Percentiles rank a stretch among this genome's conserved stretches.
These are phyloP conservation scores for Ambrosiella cleistominuta DNA, from an alignment of 2,329 filamentous ascomycete genomes.

Conservation along the genomic window DNA sequence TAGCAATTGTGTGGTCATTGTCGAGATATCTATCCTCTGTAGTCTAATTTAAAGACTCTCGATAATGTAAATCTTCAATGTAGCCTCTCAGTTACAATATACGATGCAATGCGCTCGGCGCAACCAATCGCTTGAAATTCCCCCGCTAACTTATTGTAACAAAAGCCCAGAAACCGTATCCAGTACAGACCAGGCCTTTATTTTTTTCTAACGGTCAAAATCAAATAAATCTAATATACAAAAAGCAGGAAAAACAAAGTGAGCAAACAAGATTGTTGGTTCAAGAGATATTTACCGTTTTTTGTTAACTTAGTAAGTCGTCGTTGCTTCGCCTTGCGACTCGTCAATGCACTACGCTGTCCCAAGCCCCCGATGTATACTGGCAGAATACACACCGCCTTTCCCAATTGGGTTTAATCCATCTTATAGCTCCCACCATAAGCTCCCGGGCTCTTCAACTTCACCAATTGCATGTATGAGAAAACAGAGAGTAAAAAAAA, in stretches of 20 bases:
- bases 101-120: background rate
- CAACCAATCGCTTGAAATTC: no score
- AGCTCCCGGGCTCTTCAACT: background rate
- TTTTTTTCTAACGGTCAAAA: no score
- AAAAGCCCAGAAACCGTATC: no score
- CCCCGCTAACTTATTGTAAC: no score
- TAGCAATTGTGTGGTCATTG: slow-evolving; percentile 80
- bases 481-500: no score
- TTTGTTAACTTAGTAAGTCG: background rate
- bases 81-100: no score
- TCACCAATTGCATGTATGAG: no score
- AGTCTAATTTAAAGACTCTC: background rate
- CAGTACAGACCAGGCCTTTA: no score
- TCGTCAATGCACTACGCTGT: slow-evolving; percentile 3
- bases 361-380: background rate
- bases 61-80: background rate
- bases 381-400: slow-evolving; percentile 11
- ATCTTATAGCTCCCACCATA: background rate
- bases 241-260: no score
- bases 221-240: no score
- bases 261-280: no score
- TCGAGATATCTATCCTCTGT: slow-evolving; percentile 5
- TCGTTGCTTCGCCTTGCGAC: background rate
- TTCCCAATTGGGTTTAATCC: background rate
- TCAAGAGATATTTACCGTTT: no score